phyloP scores from a whole-genome alignment of 805 yeast genomes.

The Saccharomycopsis olivae region DNA sequence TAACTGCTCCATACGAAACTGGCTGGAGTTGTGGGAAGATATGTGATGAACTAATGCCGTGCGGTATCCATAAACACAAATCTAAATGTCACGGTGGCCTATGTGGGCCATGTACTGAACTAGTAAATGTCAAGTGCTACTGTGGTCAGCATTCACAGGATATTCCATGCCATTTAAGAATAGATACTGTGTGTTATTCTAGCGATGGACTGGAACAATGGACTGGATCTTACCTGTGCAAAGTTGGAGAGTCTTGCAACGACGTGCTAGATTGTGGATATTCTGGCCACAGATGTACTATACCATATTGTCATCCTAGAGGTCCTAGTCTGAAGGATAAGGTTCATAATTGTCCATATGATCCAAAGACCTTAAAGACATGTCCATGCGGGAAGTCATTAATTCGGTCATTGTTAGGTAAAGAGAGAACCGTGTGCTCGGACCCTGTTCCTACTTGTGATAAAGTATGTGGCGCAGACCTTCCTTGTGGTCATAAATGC shows the following conservation, averaged over 20 bases:
- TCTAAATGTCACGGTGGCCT: conserved; percentile 66
- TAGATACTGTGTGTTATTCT: conserved; percentile 27
- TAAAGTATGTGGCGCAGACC: conserved; percentile 45
- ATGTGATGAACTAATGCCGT: conserved; percentile 57
- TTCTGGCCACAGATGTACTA: conserved; percentile 36
- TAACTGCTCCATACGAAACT: conserved; percentile 50
- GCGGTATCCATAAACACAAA: conserved; percentile 60
- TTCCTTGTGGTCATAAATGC: conserved; percentile 69
- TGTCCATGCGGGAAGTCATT: conserved; percentile 75
- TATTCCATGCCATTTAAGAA: conserved; percentile 35
- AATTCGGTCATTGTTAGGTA: conserved; percentile 29
- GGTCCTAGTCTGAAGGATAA: conserved; percentile 24
- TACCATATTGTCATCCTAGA: conserved; percentile 42
- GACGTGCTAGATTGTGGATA: conserved; percentile 51
- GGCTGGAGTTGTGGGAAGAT: conserved; percentile 60
- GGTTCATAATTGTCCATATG: conserved; percentile 43
- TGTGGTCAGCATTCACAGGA: conserved; percentile 51
- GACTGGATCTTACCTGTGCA: conserved; percentile 30
- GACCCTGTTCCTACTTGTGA: conserved; percentile 77
- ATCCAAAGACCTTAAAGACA: conserved; percentile 47
- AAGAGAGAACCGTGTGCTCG: conserved; percentile 46
- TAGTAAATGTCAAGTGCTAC: conserved; percentile 47
- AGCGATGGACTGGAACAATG: conserved; percentile 18
- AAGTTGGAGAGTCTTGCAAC: conserved; percentile 27
- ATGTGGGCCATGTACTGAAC: conserved; percentile 62